A percentile compares a stretch with the other conserved stretches of the same genome.
Conservation (phyloP, 2,329 filamentous ascomycete species). For the Aspergillus pseudoterreus region DNA sequence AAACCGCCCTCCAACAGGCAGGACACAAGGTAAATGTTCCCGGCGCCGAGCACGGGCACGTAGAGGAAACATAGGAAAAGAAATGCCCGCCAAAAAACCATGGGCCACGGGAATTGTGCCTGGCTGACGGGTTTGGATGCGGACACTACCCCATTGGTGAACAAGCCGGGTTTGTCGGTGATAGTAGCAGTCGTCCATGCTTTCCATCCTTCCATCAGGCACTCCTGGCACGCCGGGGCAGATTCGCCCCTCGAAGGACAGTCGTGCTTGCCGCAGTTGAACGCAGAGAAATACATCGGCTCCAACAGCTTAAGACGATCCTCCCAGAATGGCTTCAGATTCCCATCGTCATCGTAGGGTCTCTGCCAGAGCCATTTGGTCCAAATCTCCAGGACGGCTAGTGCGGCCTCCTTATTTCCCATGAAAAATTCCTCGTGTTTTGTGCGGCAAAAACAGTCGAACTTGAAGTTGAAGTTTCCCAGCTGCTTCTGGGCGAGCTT, state of each 20-base stretch:
- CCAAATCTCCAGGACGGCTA: constrained; percentile 11
- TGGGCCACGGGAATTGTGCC: background rate
- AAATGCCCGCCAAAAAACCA: too few species aligned
- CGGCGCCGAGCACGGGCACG: too few species aligned
- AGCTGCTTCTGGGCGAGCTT: constrained; percentile 10
- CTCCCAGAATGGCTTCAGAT: constrained; percentile 12
- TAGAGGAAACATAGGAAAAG: too few species aligned
- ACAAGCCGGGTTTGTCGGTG: background rate
- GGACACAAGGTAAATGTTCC: too few species aligned
- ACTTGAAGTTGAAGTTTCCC: constrained; percentile 5
- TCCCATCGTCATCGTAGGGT: constrained; percentile 6
- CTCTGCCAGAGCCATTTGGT: constrained; percentile 10
- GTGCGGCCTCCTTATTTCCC: constrained; percentile 4
- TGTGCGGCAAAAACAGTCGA: constrained; percentile 5
- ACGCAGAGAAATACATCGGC: background rate
- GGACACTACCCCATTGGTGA: background rate
- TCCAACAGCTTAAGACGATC: constrained; percentile 6
- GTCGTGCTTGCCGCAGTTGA: constrained; percentile 1
- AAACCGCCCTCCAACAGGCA: too few species aligned
- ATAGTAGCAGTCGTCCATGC: constrained; percentile 5
- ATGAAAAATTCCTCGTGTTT: constrained; percentile 10
- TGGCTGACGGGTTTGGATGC: background rate
- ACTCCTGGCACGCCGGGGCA: constrained; percentile 7
- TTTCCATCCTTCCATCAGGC: constrained; percentile 13
- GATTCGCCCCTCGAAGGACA: background rate